Percentiles rank a stretch among this genome's conserved stretches.
phyloP scores from a whole-genome alignment of 371 early-diverging fungal species.

The Parasitella parasitica region DNA sequence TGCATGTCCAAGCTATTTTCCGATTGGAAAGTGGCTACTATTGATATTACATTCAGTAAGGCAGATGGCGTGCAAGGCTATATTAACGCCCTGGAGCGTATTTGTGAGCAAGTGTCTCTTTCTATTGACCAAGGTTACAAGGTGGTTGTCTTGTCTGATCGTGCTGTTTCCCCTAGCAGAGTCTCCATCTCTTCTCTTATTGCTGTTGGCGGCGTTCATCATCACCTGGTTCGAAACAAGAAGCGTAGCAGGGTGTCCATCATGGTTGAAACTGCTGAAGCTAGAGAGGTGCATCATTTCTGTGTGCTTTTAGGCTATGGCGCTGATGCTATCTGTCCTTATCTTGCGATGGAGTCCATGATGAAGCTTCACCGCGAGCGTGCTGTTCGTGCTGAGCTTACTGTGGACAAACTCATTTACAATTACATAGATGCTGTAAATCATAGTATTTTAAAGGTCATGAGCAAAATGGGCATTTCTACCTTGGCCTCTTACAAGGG shows the following conservation, averaged over 20 bases:
- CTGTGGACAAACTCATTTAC: conserved; percentile 58
- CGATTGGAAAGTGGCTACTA: conserved; percentile 79
- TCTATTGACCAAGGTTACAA: conserved; percentile 77
- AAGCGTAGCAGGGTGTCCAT: conserved; percentile 86
- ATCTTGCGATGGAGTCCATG: conserved; percentile 87
- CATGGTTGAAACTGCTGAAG: conserved; percentile 92
- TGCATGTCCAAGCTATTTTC: conserved; percentile 57
- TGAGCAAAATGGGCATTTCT: conserved; percentile 99
- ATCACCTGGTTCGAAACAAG: conserved; percentile 86
- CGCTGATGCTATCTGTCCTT: conserved; percentile 95
- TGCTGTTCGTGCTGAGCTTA: conserved; percentile 55
- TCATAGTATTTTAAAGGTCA: conserved; percentile 94
- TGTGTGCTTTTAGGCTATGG: conserved; percentile 97
- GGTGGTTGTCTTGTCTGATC: conserved; percentile 85
- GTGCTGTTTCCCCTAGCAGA: conserved; percentile 58
- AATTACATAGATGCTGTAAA: conserved; percentile 86
- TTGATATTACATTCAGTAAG: conserved; percentile 85
- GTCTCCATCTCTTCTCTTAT: conserved; percentile 86
- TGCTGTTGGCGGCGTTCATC: conserved; percentile 92
- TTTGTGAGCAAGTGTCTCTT: conserved; percentile 76
- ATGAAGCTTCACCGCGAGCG: conserved; percentile 84
- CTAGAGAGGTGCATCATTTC: conserved; percentile 95
- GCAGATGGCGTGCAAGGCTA: conserved; percentile 78
- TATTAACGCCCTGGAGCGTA: conserved; percentile 74
- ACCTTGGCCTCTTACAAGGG: conserved; percentile 97